Evolutionary conservation across 495 filamentous ascomycete species (phyloP), one percentile per base, ranked within the genome.

Genomic region (Lophiostoma macrostomum): DNA sequence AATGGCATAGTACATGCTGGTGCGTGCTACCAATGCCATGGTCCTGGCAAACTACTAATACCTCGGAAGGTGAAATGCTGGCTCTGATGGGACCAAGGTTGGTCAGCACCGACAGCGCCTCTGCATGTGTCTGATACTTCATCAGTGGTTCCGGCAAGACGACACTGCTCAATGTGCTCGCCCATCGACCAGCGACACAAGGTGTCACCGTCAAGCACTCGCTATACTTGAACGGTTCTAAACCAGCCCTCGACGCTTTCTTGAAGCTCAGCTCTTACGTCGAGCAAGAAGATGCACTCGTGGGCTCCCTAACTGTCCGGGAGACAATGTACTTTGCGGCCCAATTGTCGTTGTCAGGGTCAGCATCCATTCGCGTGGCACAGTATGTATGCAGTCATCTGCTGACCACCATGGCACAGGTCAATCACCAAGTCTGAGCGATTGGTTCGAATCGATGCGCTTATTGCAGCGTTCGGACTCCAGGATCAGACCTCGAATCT

Each of bases 281-380:
- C 11, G 88, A 94, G 75, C 88, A 91, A 69, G 86, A 91, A 48
- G 88, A 94, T 73, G 80, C 85, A 3, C 72, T 94, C 4, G 84
- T 90, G 37, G 88, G 88, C 13, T 82, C 83, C 0, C 72, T 91
- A 53, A 91, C 87, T 0, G 85, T 90, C 11, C 73, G 73, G 16
- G 88, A 94, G 70, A 91, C 88, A 0, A 67, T 94, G 48, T 67
- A 81, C 52, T 91, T 91, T 65, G 81, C 86, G 4, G 74, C 75
- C 8, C 60, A 71, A 14, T 70, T 85, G 0, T 78, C 81, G 0
- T 61, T 85, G n/a, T 73, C 80, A 3, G 71, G 73, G 78, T 81
- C 69, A 31, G 61, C 56, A 50, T 43, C 25, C 22, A 25, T 16
- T 4, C 5, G 16, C 6, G 7, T 23, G 18, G 12, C 11, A 30